Evolutionary conservation across 495 filamentous ascomycete genomes (phyloP).

Genomic region (Penicillium salamii): DNA sequence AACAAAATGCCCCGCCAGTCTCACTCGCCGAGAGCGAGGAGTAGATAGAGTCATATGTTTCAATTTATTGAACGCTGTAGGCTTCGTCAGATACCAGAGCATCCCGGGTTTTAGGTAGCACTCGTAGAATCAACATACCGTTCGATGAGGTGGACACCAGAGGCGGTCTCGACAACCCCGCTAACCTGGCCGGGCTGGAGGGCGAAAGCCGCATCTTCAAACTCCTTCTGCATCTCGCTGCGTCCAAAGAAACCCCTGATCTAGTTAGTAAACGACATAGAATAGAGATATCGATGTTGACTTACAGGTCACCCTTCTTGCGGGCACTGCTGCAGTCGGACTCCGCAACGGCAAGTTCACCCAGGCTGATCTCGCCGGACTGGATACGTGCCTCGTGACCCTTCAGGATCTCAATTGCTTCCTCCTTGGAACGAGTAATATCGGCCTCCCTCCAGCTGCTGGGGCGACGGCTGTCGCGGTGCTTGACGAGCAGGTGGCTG

Average conservation of each 20-base stretch:
- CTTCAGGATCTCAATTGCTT: slow-evolving; percentile 74
- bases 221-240: slow-evolving; percentile 98
- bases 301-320: slow-evolving; percentile 87
- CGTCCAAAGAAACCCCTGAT: slow-evolving; percentile 81
- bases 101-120: background rate
- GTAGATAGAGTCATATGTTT: background rate
- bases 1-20: background rate
- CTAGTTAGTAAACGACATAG: slow-evolving; percentile 15
- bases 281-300: slow-evolving; percentile 3
- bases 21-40: background rate
- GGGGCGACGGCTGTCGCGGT: slow-evolving; percentile 78
- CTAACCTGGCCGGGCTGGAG: slow-evolving; percentile 84
- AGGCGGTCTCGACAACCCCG: slow-evolving; percentile 83
- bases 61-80: slow-evolving; percentile 33
- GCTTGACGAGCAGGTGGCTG: slow-evolving; percentile 91
- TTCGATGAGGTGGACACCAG: slow-evolving; percentile 92
- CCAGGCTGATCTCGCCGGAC: slow-evolving; percentile 61
- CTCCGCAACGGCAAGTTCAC: slow-evolving; percentile 80
- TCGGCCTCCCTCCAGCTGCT: slow-evolving; percentile 87
- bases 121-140: slow-evolving; percentile 55
- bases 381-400: slow-evolving; percentile 72
- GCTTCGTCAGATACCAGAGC: background rate
- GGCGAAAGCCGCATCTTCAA: slow-evolving; percentile 90
- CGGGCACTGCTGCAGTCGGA: slow-evolving; percentile 93
- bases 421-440: slow-evolving; percentile 84